phyloP scores from a whole-genome alignment of 2,329 filamentous ascomycete species.

The Apiospora saccharicola region DNA sequence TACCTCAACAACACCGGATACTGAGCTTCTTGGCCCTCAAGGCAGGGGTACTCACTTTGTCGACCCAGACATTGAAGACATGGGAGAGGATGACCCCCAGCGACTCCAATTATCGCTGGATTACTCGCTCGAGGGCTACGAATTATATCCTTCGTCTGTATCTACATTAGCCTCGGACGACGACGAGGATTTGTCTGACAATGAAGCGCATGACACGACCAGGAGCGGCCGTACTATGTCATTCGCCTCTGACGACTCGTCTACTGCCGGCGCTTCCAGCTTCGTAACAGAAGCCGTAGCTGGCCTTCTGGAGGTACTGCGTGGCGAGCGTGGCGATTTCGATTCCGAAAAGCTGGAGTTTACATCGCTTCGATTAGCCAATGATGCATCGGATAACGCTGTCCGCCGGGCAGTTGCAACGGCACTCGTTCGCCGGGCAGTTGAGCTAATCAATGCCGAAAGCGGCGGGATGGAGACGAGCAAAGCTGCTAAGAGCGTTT shows the following conservation, averaged over 20 bases:
- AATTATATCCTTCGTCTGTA: constrained; percentile 62
- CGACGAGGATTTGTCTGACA: constrained; percentile 70
- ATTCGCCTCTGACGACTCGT: constrained; percentile 76
- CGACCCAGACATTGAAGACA: constrained; percentile 57
- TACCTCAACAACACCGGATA: constrained; percentile 49
- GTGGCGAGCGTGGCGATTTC: constrained; percentile 78
- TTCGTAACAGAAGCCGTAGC: constrained; percentile 90
- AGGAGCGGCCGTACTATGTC: constrained; percentile 66
- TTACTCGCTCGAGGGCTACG: constrained; percentile 60
- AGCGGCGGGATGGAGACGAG: constrained; percentile 63
- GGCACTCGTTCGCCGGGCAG: constrained; percentile 83
- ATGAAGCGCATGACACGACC: constrained; percentile 68
- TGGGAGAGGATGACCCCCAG: constrained; percentile 58
- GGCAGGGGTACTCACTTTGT: constrained; percentile 60
- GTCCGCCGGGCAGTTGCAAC: constrained; percentile 87
- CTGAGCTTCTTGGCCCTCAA: constrained; percentile 54
- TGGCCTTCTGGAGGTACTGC: constrained; percentile 86
- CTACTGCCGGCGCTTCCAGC: constrained; percentile 60
- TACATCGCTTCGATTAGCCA: constrained; percentile 88
- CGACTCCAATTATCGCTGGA: constrained; percentile 63
- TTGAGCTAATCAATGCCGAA: constrained; percentile 67
- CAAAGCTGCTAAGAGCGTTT: constrained; percentile 69
- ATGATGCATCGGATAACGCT: constrained; percentile 88
- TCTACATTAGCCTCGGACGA: constrained; percentile 71
- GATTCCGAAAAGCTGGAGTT: constrained; percentile 87